Base-by-base conservation (phyloP, 2,329 filamentous ascomycete species). In the Fusarium equiseti region DNA sequence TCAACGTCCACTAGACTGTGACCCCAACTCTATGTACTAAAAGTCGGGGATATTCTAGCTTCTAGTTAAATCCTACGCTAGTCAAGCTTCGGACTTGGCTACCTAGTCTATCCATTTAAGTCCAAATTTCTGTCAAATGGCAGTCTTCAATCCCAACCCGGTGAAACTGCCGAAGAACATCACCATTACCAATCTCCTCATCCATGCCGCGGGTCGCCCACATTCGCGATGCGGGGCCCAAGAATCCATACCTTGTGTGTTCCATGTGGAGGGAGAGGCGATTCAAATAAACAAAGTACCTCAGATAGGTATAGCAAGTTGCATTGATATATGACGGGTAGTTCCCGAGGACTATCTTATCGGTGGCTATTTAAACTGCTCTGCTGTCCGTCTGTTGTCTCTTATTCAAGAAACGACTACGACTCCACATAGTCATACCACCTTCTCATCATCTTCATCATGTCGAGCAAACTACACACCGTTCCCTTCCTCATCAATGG, bases 401-500 rank as follows among this genome's bases (percentile, higher is more conserved):
- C 31, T 27, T 35, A 5, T 40, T 15, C 13, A 38, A 18, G 20
- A 38, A 18, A 11, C 35, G 44, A 40, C 46, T 52, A 42, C 40
- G 42, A 26, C 35, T 13, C 51, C 27, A 22, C 15, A 26, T 53
- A 26, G 5, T 31, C 27, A 4, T 38, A 22, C 24, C 46, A n/a
- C 44, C 32, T 45, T 20, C 43, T 29, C 24, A 35, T 50, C 10
- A 12, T 18, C 45, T 54, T 62, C 58, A 70, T 52, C 55, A 75
- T 75, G 58, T 32, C 73, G 16, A 63, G 55, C 59, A 67, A 63
- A 42, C 57, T 53, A 26, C 65, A 76, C 43, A 72, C 71, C 12
- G 77, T 84, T 12, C 83, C 83, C 5, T 79, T 85, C 50, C 66
- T 84, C 59, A 83, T 86, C 59, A 78, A 81, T 62, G 83, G 83